Base-by-base conservation (phyloP, 805 yeast genomes). In the Kazachstania viticola region DNA sequence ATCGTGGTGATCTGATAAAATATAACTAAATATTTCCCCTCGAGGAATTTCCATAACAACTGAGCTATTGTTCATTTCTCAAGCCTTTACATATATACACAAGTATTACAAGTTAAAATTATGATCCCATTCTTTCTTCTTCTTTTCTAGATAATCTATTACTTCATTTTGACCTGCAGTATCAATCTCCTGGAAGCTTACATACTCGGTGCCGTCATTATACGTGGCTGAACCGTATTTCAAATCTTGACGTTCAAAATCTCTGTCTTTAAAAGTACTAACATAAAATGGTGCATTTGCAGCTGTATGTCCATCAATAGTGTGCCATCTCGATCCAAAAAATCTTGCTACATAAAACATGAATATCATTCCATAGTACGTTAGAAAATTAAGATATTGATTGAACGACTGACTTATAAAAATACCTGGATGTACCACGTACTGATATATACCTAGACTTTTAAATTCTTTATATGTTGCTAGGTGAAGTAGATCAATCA, bases 341-440 rank as follows among this genome's bases (percentile, higher is more conserved):
- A 66, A 63, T 41, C 97, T 69, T 6, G 94, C 93, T 4, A 85
- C 24, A 54, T 82, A 83, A 50, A 91, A 91, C 53, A 87, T 62
- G 28, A 76, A 39, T 36, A 83, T 48, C 97, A 91, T 91, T 7
- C 93, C 91, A 42, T 79, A 74, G 49, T 74, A 81, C 2, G 94
- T 77, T 52, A 85, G 64, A 4, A 79, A 57, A 50, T 83, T 85
- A 50, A 91, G 65, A 44, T 70, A 80, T 42, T 74, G 71, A 54
- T 71, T 73, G 46, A 82, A 82, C 3, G 93, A 76, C 38, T 78
- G 77, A 33, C 94, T 79, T 15, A 78, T 78, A 57, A 91, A 85
- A 17, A 91, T 82, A n/a, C 98, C 98, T 0, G 98, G 98, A 39
- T 91, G 95, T 4, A 81, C 74, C 22, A 88, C 60, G 57, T 81